Conservation (phyloP, 1,284 basidiomycete genomes). For the Fomitopsis schrenkii region DNA sequence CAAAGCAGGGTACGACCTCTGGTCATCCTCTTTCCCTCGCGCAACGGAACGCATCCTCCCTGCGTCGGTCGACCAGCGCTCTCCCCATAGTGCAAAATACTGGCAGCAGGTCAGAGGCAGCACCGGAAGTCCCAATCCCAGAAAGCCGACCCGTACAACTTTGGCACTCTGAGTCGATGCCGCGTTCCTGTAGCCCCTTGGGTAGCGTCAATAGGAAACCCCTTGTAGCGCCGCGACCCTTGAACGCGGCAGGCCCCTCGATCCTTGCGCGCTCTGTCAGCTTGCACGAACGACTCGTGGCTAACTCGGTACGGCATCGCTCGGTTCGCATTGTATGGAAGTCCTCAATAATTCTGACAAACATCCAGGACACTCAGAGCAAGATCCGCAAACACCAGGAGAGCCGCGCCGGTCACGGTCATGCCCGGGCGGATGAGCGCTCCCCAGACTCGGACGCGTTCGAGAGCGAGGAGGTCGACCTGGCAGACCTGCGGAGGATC, state of each 20-base stretch:
- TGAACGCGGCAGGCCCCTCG: neutral
- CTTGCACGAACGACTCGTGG: neutral
- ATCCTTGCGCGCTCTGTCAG: neutral
- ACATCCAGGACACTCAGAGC: neutral
- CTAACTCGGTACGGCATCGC: neutral
- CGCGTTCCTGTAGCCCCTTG: neutral
- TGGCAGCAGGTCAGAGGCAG: no score
- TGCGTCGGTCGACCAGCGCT: neutral
- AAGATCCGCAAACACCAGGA: neutral
- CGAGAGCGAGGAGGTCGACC: slow-evolving; percentile 6
- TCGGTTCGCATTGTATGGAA: neutral
- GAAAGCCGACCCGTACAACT: neutral
- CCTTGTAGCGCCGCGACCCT: neutral
- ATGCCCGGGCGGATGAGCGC: neutral
- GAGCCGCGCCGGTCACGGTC: neutral
- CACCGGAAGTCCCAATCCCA: neutral
- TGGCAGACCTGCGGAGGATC: slow-evolving; percentile 46
- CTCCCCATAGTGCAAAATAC: neutral
- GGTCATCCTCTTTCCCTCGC: neutral
- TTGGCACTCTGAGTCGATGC: neutral
- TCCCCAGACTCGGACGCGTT: neutral
- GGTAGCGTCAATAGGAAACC: neutral
- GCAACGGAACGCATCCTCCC: neutral
- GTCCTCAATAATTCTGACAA: neutral
- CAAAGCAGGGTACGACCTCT: neutral